phyloP scores from a whole-genome alignment of 805 yeast genomes.

The Starmera dryadoides region DNA sequence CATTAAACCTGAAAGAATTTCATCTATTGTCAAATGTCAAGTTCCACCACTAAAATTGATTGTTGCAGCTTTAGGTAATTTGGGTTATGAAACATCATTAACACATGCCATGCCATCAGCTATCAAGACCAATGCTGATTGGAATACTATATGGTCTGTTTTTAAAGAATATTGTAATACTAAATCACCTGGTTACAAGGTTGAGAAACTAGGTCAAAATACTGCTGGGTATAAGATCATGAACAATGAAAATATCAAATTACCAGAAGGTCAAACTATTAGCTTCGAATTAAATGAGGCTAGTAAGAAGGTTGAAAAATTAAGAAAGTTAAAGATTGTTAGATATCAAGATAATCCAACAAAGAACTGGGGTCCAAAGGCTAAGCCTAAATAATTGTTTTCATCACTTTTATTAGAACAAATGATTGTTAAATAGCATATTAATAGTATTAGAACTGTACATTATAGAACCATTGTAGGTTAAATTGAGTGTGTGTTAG shows the following conservation, averaged over 20 bases:
- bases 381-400: constrained; percentile 48
- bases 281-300: constrained; percentile 58
- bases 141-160: constrained; percentile 69
- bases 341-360: constrained; percentile 90
- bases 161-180: constrained; percentile 54
- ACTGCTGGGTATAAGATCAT: constrained; percentile 55
- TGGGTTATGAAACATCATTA: constrained; percentile 75
- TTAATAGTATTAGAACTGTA: no score
- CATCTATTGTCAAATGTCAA: constrained; percentile 71
- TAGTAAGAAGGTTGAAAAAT: constrained; percentile 47
- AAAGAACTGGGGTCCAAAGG: constrained; percentile 96
- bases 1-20: constrained; percentile 69
- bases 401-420: no score
- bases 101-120: constrained; percentile 87
- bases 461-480: no score
- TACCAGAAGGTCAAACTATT: constrained; percentile 24
- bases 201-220: constrained; percentile 36
- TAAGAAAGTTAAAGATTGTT: constrained; percentile 74
- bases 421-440: no score
- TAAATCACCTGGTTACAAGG: constrained; percentile 27
- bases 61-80: constrained; percentile 74
- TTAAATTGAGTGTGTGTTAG: no score
- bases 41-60: constrained; percentile 73
- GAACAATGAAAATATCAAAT: constrained; percentile 31
- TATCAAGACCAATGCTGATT: constrained; percentile 86